These are phyloP conservation scores for Nyctanthes arbortristis DNA, from an alignment of 257 asterid species.

Conservation along the genomic window DNA sequence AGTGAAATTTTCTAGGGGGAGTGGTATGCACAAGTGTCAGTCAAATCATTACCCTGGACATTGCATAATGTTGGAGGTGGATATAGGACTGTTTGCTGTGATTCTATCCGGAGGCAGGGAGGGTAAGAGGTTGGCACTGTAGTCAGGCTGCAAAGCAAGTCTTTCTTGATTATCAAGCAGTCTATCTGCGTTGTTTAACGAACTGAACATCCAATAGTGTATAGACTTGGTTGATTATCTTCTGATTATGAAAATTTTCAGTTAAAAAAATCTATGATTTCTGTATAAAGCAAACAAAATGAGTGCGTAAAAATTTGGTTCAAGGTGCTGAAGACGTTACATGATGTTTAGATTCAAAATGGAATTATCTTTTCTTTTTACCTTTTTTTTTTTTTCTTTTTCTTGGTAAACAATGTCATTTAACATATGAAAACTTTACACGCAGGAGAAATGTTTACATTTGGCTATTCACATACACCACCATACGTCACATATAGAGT, in stretches of 20 bases:
- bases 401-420: conserved; percentile 4
- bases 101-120: too few relatives aligned
- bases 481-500: conserved; percentile 92
- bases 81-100: too few relatives aligned
- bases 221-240: not conserved
- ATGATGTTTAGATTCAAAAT: conserved; percentile 10
- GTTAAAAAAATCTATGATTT: not conserved
- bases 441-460: conserved; percentile 97
- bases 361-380: too few relatives aligned
- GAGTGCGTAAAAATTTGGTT: not conserved
- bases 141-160: too few relatives aligned
- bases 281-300: not conserved
- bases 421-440: conserved; percentile 24
- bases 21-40: too few relatives aligned
- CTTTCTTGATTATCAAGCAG: conserved; percentile 1
- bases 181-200: not conserved
- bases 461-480: conserved; percentile 74
- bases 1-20: too few relatives aligned
- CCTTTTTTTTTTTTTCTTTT: too few relatives aligned
- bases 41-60: too few relatives aligned
- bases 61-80: too few relatives aligned
- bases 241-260: not conserved
- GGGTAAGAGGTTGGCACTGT: too few relatives aligned
- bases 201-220: not conserved
- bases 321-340: conserved; percentile 3